phyloP scores from a whole-genome alignment of 139 green algal species.

The Deuterostichococcus epilithicus region DNA sequence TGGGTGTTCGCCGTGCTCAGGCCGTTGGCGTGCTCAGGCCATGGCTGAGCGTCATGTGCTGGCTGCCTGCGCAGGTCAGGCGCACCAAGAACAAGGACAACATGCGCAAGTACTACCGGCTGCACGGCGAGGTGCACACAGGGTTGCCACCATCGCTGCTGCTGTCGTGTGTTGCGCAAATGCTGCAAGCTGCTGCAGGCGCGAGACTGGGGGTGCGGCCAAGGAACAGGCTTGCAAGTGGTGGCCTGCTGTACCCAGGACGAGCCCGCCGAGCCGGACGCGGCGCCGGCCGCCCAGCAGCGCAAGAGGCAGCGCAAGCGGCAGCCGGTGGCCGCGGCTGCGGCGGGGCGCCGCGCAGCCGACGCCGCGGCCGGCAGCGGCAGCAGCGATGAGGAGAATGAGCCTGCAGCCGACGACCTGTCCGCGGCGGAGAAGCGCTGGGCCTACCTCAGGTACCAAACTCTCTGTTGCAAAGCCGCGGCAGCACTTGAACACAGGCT shows the following conservation, averaged over 20 bases:
- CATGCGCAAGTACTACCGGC: conserved; percentile 70
- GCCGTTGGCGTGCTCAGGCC: not conserved
- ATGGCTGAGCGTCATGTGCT: not conserved
- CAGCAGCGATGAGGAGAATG: conserved; percentile 13
- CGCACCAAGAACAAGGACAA: conserved; percentile 45
- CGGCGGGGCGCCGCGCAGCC: not conserved
- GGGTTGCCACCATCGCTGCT: not conserved
- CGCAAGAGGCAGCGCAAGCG: not conserved
- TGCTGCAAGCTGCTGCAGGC: not conserved
- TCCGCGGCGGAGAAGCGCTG: not conserved
- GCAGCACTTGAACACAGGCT: too few relatives aligned
- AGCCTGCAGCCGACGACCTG: conserved; percentile 1
- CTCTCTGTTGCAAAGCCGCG: too few relatives aligned
- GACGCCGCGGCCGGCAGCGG: not conserved
- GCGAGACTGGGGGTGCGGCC: too few relatives aligned
- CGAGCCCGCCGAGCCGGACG: not conserved
- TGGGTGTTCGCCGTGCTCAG: not conserved
- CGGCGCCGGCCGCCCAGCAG: not conserved
- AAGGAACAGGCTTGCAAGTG: too few relatives aligned
- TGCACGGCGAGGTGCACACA: conserved; percentile 38
- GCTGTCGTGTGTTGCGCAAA: not conserved
- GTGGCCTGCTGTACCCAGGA: not conserved
- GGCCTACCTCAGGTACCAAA: not conserved
- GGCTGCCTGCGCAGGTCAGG: conserved; percentile 2
- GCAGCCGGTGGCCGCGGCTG: not conserved